phyloP scores from a whole-genome alignment of 768 basidiomycete species.

The Rubroboletus satanas region DNA sequence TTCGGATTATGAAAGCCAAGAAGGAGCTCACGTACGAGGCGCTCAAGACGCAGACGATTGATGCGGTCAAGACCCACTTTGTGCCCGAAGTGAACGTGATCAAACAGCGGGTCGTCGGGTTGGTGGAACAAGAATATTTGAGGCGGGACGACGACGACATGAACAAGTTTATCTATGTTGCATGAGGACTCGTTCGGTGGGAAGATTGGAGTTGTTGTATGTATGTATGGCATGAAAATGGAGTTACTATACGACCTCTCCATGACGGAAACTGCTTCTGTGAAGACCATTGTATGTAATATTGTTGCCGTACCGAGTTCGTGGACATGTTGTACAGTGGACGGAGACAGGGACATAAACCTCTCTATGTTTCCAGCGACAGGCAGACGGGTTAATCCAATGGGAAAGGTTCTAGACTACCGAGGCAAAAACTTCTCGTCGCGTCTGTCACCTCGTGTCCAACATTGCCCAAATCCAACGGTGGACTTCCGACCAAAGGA shows the following conservation, averaged over 20 bases:
- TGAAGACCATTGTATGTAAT: not conserved
- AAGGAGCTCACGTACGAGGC: conserved; percentile 80
- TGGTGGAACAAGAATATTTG: conserved; percentile 88
- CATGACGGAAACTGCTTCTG: not conserved
- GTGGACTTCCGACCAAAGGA: not conserved
- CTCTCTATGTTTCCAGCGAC: not conserved
- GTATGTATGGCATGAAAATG: not conserved
- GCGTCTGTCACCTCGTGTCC: not conserved
- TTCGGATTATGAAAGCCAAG: conserved; percentile 91
- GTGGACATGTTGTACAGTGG: too few relatives aligned
- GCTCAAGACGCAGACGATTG: conserved; percentile 78
- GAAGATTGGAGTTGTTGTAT: too few relatives aligned
- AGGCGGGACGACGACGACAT: conserved; percentile 69
- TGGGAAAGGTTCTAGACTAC: not conserved
- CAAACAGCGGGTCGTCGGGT: conserved; percentile 75
- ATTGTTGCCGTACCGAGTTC: not conserved
- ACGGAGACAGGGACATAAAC: not conserved
- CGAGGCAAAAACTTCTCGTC: not conserved
- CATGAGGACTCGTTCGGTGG: conserved; percentile 35
- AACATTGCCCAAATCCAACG: not conserved
- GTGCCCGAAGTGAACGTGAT: conserved; percentile 79
- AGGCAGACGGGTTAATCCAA: not conserved
- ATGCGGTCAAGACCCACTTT: conserved; percentile 86
- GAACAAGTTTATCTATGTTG: conserved; percentile 76
- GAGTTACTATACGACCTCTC: too few relatives aligned